Evolutionary conservation across 306 rosid species (phyloP).

Genomic region (Fragaria vesca): DNA sequence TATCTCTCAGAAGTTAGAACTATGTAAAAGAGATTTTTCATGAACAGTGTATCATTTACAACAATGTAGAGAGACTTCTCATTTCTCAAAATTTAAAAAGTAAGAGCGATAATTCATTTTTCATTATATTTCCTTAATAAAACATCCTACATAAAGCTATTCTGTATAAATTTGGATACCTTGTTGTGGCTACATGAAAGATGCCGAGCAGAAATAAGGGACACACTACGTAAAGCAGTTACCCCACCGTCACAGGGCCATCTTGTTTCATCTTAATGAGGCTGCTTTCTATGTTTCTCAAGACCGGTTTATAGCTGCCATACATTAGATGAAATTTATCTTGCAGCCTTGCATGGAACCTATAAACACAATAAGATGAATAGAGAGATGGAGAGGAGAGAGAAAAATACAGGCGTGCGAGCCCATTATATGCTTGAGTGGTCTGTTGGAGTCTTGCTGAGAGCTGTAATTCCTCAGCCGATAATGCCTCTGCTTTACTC

Average conservation of each 20-base stretch:
- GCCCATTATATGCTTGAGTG: conserved; percentile 76
- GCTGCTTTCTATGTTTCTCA: conserved; percentile 74
- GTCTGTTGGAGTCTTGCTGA: conserved; percentile 85
- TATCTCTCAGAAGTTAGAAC: background rate
- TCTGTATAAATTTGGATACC: too few relatives aligned
- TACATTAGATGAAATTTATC: conserved; percentile 19
- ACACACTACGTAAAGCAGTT: background rate
- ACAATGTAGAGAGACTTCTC: background rate
- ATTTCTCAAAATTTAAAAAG: background rate
- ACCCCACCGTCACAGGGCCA: conserved; percentile 34
- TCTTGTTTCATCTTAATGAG: conserved; percentile 87
- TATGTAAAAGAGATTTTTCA: background rate
- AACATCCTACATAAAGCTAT: conserved; percentile 9
- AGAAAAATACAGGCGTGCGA: conserved; percentile 60
- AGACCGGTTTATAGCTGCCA: conserved; percentile 81
- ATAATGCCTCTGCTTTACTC: conserved; percentile 16
- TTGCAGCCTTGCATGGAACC: background rate
- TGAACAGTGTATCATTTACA: background rate
- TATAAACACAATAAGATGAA: background rate
- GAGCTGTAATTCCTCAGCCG: conserved; percentile 87
- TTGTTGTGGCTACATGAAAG: too few relatives aligned
- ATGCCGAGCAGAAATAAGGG: background rate
- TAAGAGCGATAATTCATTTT: background rate
- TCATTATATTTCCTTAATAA: background rate
- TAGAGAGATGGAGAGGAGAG: background rate